These are phyloP conservation scores for Fusarium sp. DNA, from an alignment of 2,329 filamentous ascomycete genomes.

Conservation along the genomic window DNA sequence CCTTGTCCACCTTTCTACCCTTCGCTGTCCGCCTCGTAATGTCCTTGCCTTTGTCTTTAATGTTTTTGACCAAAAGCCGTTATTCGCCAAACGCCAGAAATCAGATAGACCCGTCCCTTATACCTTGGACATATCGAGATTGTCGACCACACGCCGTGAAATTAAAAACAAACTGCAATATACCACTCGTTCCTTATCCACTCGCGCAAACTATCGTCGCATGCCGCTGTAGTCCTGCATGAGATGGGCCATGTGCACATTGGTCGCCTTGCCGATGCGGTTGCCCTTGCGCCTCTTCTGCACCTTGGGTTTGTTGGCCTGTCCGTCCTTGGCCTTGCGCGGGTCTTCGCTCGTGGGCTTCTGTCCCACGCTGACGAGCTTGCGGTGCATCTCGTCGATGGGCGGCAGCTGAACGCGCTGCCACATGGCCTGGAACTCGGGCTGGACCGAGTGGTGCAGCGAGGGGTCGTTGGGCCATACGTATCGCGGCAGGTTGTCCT, in stretches of 20 bases:
- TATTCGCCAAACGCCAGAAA: constrained; percentile 26
- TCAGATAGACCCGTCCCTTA: constrained; percentile 2
- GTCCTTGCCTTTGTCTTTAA: constrained; percentile 15
- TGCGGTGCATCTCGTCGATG: constrained; percentile 79
- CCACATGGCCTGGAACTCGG: constrained; percentile 88
- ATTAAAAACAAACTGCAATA: constrained; percentile 7
- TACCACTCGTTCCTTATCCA: background rate
- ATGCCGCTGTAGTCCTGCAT: constrained; percentile 75
- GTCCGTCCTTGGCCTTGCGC: constrained; percentile 54
- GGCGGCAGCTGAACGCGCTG: constrained; percentile 80
- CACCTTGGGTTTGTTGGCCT: constrained; percentile 72
- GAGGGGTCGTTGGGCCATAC: constrained; percentile 90
- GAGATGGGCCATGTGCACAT: constrained; percentile 85
- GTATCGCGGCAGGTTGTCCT: constrained; percentile 86
- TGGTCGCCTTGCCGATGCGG: constrained; percentile 82
- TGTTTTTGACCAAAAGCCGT: constrained; percentile 11
- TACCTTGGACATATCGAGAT: constrained; percentile 6
- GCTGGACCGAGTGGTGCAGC: constrained; percentile 78
- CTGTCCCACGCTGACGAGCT: constrained; percentile 80
- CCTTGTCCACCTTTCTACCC: constrained; percentile 20
- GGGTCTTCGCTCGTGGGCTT: constrained; percentile 88
- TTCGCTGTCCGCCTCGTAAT: constrained; percentile 13
- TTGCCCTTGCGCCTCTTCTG: constrained; percentile 75
- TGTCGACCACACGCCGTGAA: constrained; percentile 29
- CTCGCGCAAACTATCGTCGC: constrained; percentile 51